Conservation (phyloP, 306 rosid genomes). For the Chamaecrista fasciculata region DNA sequence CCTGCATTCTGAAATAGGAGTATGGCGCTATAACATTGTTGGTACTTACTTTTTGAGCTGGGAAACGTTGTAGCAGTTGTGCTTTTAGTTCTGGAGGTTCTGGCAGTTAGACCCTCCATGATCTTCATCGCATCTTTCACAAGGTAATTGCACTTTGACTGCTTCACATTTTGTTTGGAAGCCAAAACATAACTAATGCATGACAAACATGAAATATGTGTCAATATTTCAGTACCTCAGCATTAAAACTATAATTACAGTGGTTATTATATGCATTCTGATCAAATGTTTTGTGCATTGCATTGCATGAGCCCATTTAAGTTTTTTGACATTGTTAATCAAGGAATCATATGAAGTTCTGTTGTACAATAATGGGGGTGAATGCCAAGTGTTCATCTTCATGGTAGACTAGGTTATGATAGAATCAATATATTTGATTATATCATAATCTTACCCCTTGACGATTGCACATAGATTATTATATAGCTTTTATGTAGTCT, state of each 20-base stretch:
- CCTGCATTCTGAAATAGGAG: slow-evolving; percentile 39
- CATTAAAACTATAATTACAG: neutral
- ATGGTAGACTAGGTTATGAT: neutral
- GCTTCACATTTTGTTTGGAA: slow-evolving; percentile 20
- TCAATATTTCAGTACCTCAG: neutral
- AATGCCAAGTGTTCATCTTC: neutral
- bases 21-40: slow-evolving; percentile 23
- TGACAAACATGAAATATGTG: slow-evolving; percentile 5
- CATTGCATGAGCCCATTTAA: neutral
- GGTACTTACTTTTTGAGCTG: slow-evolving; percentile 40
- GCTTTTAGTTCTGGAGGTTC: slow-evolving; percentile 44
- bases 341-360: neutral
- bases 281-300: neutral
- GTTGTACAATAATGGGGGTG: neutral
- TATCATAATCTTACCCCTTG: neutral
- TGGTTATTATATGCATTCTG: neutral
- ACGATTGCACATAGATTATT: slow-evolving; percentile 10
- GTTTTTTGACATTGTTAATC: neutral
- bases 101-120: slow-evolving; percentile 38
- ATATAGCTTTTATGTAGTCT: slow-evolving; percentile 5
- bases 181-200: neutral
- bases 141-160: slow-evolving; percentile 49
- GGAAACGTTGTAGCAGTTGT: slow-evolving; percentile 39
- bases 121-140: slow-evolving; percentile 36
- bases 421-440: neutral